These are phyloP conservation scores for Backusella macrospora DNA, from an alignment of 192 early-diverging fungal species.

Conservation along the genomic window DNA sequence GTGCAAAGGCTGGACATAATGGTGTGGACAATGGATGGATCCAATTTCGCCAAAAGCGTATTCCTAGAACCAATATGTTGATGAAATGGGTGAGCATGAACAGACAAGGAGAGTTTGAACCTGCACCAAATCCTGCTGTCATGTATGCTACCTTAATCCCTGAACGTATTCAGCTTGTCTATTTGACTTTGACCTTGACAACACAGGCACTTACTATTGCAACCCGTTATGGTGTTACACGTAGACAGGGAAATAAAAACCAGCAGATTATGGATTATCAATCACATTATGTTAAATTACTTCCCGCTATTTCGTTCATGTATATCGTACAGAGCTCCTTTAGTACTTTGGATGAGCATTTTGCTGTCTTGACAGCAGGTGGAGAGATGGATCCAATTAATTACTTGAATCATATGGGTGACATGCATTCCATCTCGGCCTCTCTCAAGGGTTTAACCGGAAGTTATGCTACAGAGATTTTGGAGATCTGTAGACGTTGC, in stretches of 20 bases:
- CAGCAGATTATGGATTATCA: conserved; percentile 72
- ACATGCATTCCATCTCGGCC: conserved; percentile 62
- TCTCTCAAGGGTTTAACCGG: conserved; percentile 54
- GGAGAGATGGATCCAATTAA: conserved; percentile 50
- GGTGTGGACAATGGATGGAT: conserved; percentile 75
- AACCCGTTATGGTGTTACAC: conserved; percentile 60
- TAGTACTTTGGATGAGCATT: conserved; percentile 25
- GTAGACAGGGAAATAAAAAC: conserved; percentile 62
- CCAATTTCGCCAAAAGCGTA: conserved; percentile 56
- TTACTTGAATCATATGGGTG: conserved; percentile 51
- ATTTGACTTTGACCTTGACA: conserved; percentile 42
- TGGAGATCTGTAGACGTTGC: conserved; percentile 55
- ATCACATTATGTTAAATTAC: conserved; percentile 59
- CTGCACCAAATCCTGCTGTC: conserved; percentile 57
- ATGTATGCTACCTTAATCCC: conserved; percentile 66
- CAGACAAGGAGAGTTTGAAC: conserved; percentile 55
- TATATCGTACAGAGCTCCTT: conserved; percentile 40
- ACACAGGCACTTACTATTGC: conserved; percentile 62
- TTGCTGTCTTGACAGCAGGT: conserved; percentile 41
- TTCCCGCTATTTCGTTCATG: conserved; percentile 57
- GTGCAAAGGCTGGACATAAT: conserved; percentile 59
- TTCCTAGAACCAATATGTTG: conserved; percentile 62
- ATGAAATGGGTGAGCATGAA: conserved; percentile 58
- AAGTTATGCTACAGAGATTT: conserved; percentile 54
- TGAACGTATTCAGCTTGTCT: conserved; percentile 57